Evolutionary conservation across 495 filamentous ascomycete species (phyloP).

Genomic region (Talaromyces ruber): DNA sequence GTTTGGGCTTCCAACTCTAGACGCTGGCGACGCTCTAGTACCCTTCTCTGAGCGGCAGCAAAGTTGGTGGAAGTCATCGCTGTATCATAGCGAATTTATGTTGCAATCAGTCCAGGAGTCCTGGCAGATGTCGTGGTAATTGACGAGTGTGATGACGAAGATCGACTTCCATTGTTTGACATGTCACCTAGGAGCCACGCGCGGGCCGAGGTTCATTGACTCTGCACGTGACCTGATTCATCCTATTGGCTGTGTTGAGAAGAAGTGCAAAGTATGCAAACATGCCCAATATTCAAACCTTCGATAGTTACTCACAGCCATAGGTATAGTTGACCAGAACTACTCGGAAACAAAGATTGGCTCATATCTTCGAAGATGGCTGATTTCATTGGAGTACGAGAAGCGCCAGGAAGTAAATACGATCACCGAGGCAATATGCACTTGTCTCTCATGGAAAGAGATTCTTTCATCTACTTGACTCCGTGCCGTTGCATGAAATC

Average conservation of each 20-base stretch:
- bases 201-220: background rate
- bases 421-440: background rate
- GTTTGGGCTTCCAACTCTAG: conserved; percentile 56
- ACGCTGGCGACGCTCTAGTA: conserved; percentile 66
- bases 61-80: conserved; percentile 72
- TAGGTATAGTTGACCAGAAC: too few relatives aligned
- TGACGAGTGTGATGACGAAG: background rate
- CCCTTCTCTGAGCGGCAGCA: conserved; percentile 73
- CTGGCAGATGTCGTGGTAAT: background rate
- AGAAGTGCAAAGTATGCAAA: background rate
- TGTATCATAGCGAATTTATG: conserved; percentile 21
- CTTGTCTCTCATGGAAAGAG: background rate
- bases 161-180: background rate
- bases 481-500: background rate
- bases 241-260: background rate
- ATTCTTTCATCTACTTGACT: background rate
- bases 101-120: background rate
- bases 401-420: too few relatives aligned
- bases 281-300: too few relatives aligned
- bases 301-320: too few relatives aligned
- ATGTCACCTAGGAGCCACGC: background rate
- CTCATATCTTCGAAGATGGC: too few relatives aligned
- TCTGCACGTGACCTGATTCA: background rate
- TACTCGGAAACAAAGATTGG: too few relatives aligned
- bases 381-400: too few relatives aligned